Evolutionary conservation across 768 basidiomycete genomes (phyloP).

Genomic region (Mycena galopus): DNA sequence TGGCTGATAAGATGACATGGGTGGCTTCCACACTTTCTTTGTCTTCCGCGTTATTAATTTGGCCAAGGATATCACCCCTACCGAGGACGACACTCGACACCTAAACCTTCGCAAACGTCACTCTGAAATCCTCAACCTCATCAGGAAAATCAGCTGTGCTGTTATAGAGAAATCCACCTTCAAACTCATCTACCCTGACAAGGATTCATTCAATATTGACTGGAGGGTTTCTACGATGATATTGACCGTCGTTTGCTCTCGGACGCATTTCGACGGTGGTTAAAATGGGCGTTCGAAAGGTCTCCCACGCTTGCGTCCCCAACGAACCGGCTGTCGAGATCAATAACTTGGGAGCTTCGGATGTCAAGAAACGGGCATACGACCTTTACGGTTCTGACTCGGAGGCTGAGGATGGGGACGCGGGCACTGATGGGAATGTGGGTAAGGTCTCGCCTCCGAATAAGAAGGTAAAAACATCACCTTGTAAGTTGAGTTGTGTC

Average conservation of each 20-base stretch:
- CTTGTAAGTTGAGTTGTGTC: background rate
- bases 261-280: background rate
- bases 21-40: background rate
- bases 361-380: background rate
- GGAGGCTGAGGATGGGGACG: background rate
- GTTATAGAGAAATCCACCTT: background rate
- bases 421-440: background rate
- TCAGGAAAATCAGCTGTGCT: background rate
- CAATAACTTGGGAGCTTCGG: background rate
- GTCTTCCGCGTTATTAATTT: background rate
- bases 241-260: background rate
- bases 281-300: background rate
- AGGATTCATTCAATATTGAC: background rate
- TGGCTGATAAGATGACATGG: background rate
- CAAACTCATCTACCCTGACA: background rate
- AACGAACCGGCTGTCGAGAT: background rate
- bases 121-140: background rate
- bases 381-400: constrained; percentile 1
- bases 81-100: background rate
- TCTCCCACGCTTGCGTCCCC: background rate
- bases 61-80: background rate
- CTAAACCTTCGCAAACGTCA: background rate
- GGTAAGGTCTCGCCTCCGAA: background rate
- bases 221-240: background rate
- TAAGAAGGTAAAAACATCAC: background rate